Percentiles rank a stretch among this genome's conserved stretches.
These are phyloP conservation scores for Thozetella sp. DNA, from an alignment of 495 filamentous ascomycete genomes.

Conservation along the genomic window DNA sequence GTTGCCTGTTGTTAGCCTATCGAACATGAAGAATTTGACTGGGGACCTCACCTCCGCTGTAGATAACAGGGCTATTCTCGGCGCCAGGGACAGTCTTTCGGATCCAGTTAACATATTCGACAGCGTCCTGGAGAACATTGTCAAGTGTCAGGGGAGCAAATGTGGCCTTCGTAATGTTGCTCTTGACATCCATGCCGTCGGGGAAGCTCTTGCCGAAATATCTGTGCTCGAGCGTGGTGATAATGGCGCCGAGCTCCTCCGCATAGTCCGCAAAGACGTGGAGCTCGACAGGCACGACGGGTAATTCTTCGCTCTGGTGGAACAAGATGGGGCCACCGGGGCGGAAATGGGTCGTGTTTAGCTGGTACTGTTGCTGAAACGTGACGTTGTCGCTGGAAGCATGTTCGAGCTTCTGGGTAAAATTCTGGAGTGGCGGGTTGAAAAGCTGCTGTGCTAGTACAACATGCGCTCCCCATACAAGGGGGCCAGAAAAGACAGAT, in stretches of 20 bases:
- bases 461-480: too few species aligned
- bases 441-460: too few species aligned
- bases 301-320: slow-evolving; percentile 18
- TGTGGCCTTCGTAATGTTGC: too few species aligned
- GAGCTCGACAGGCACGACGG: slow-evolving; percentile 14
- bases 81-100: too few species aligned
- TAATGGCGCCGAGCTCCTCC: slow-evolving; percentile 15
- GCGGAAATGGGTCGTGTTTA: slow-evolving; percentile 16
- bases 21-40: too few species aligned
- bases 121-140: slow-evolving; percentile 8
- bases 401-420: neutral
- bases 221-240: slow-evolving; percentile 21
- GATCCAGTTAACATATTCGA: too few species aligned
- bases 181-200: slow-evolving; percentile 7
- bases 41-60: too few species aligned
- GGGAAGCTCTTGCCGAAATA: slow-evolving; percentile 15
- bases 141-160: too few species aligned
- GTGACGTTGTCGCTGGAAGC: neutral
- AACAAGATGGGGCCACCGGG: slow-evolving; percentile 23
- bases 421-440: too few species aligned
- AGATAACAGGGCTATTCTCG: too few species aligned
- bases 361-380: slow-evolving; percentile 19
- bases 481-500: too few species aligned
- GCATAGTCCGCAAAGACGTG: slow-evolving; percentile 22
- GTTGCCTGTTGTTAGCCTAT: too few species aligned